Evolutionary conservation across 2,329 filamentous ascomycete species (phyloP).

Genomic region (Basipetospora sp.): DNA sequence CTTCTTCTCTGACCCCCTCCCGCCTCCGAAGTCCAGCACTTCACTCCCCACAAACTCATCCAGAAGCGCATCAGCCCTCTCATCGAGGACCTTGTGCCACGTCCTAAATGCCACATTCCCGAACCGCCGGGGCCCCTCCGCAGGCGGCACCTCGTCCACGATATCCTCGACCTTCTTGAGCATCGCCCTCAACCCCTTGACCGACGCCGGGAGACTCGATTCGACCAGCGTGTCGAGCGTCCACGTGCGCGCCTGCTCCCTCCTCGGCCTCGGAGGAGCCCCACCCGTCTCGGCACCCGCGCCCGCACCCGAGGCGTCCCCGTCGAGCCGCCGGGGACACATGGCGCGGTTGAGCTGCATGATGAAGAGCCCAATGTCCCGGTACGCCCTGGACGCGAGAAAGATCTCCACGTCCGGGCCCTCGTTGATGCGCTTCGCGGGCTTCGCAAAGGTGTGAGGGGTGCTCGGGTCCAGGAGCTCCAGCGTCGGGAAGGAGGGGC

Average conservation of each 20-base stretch:
- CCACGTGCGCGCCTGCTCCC: slow-evolving; percentile 6
- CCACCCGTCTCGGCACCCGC: slow-evolving; percentile 11
- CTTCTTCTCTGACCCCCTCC: no score
- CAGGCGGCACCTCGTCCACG: slow-evolving; percentile 66
- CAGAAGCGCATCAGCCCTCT: slow-evolving; percentile 40
- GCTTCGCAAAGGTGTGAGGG: slow-evolving; percentile 45
- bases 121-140: slow-evolving; percentile 74
- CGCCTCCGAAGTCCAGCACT: slow-evolving; percentile 8
- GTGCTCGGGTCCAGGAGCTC: slow-evolving; percentile 31
- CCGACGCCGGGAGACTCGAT: slow-evolving; percentile 29
- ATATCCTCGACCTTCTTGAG: slow-evolving; percentile 50
- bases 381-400: slow-evolving; percentile 66
- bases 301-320: no score
- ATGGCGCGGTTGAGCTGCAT: slow-evolving; percentile 81
- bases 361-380: slow-evolving; percentile 73
- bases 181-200: slow-evolving; percentile 51
- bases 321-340: slow-evolving; percentile 47
- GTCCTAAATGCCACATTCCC: slow-evolving; percentile 81
- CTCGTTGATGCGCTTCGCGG: slow-evolving; percentile 72
- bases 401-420: slow-evolving; percentile 69
- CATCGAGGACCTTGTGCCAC: slow-evolving; percentile 61
- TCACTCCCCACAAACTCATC: slow-evolving; percentile 15
- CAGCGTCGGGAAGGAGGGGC: slow-evolving; percentile 18
- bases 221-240: slow-evolving; percentile 2
- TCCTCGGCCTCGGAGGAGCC: no score